phyloP scores from a whole-genome alignment of 1,139 yeast species.

The Debaryomyces coudertii region DNA sequence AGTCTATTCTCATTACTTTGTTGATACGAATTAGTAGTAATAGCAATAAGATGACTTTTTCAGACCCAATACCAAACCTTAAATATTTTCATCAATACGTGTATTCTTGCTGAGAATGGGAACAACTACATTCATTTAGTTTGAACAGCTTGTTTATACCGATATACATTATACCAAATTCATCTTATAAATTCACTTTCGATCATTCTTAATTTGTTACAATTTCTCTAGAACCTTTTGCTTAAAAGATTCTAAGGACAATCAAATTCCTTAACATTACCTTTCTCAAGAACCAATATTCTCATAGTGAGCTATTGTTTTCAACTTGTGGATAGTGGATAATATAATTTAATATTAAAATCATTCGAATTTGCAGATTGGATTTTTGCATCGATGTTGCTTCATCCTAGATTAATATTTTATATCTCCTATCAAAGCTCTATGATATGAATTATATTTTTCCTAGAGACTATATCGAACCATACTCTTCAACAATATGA shows the following conservation, averaged over 20 bases:
- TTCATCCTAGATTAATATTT: slow-evolving; percentile 44
- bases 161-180: neutral
- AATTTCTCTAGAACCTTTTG: slow-evolving; percentile 51
- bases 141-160: neutral
- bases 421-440: slow-evolving; percentile 43
- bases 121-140: too few species aligned
- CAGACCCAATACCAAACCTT: neutral
- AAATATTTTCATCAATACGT: too few species aligned
- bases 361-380: slow-evolving; percentile 39
- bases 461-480: slow-evolving; percentile 44
- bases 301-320: slow-evolving; percentile 44
- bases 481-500: slow-evolving; percentile 44
- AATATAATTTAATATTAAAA: slow-evolving; percentile 42
- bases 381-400: slow-evolving; percentile 48
- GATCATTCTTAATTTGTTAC: slow-evolving; percentile 54
- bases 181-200: slow-evolving; percentile 1
- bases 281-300: slow-evolving; percentile 39
- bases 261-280: slow-evolving; percentile 25
- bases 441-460: slow-evolving; percentile 46
- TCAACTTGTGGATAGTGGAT: slow-evolving; percentile 47
- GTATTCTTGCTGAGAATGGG: too few species aligned
- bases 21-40: neutral
- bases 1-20: neutral
- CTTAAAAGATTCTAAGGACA: slow-evolving; percentile 28
- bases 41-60: too few species aligned